A percentile compares a stretch with the other conserved stretches of the same genome.
Evolutionary conservation across 2,329 filamentous ascomycete genomes (phyloP).

Genomic region (Ceratocystis harringtonii): DNA sequence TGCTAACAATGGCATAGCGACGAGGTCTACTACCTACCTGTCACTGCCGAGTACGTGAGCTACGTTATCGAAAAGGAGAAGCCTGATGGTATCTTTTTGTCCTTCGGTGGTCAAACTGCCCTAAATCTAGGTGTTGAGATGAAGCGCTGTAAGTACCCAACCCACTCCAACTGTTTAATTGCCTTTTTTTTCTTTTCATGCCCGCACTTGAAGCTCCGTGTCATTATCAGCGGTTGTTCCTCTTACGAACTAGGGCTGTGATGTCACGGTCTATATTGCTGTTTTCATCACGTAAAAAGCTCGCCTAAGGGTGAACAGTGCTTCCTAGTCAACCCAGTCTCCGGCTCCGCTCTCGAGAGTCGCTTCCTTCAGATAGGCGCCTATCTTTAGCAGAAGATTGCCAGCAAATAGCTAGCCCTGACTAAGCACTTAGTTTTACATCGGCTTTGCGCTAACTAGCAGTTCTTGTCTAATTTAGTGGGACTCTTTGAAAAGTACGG

Average conservation of each 20-base stretch:
- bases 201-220: conserved; percentile 12
- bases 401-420: not conserved
- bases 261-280: conserved; percentile 3
- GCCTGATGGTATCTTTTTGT: conserved; percentile 93
- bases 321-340: conserved; percentile 9
- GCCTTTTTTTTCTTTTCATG: not conserved
- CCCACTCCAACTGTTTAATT: not conserved
- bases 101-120: conserved; percentile 93
- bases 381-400: not conserved
- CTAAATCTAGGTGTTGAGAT: conserved; percentile 95
- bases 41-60: conserved; percentile 93
- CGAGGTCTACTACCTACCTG: conserved; percentile 94
- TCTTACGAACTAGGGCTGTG: not conserved
- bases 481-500: conserved; percentile 91
- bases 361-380: not conserved
- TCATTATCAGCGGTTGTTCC: not conserved
- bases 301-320: conserved; percentile 5
- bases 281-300: conserved; percentile 13
- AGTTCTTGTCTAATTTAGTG: conserved; percentile 26
- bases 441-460: not conserved
- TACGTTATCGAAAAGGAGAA: conserved; percentile 94
- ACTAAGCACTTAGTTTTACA: not conserved
- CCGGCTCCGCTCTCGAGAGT: conserved; percentile 4
- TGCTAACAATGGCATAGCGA: conserved; percentile 32
- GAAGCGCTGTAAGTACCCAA: conserved; percentile 47